Base-by-base conservation (phyloP, 2,329 filamentous ascomycete species). In the Lecanicillium sp. region DNA sequence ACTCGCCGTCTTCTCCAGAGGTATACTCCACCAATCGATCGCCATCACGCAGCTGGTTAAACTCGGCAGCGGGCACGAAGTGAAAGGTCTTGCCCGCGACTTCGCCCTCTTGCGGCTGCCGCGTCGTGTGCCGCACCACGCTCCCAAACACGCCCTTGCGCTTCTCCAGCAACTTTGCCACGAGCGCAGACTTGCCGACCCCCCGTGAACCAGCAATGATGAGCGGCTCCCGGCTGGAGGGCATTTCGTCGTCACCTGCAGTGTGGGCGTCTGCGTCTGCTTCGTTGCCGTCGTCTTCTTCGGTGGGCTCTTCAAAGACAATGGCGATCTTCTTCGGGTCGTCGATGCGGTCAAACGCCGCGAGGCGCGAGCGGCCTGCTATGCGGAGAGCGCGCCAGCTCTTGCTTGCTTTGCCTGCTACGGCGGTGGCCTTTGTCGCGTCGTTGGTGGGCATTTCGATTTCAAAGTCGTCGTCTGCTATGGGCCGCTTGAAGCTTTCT, bases 301-400 rank as follows among this genome's bases (percentile, higher is more conserved):
- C 54, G 22, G 63, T 56, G 4, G 48, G 53, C 27, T 75, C 69
- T 38, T 72, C 60, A 43, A 80, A 82, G 11, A 82, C 64, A 25
- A 65, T 52, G 38, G 70, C 69, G 22, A 82, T 70, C 44, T 86
- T 85, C 54, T 83, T 84, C 29, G 84, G 80, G 47, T 88, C 81
- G 40, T 95, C 88, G 34, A 95, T 84, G 58, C 83, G 86, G 59
- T 96, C 89, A 57, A 96, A 92, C 15, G 79, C 66, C 32, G 78
- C 73, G 48, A 96, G 72, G 50, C 83, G 83, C 41, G 71, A 78
- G 47, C 78, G 78, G 40, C 83, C 80, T 9, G 87, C 84, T 46
- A 94, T 75, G 37, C 92, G 79, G 45, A 98, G 66, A 5, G 87
- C 85, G 49, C 89, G 78, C 92, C 92, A 98, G 41, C 80, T 83